A percentile compares a stretch with the other conserved stretches of the same genome.
Evolutionary conservation across 2,329 filamentous ascomycete genomes (phyloP).

Genomic region (Colletotrichum plurivorum): DNA sequence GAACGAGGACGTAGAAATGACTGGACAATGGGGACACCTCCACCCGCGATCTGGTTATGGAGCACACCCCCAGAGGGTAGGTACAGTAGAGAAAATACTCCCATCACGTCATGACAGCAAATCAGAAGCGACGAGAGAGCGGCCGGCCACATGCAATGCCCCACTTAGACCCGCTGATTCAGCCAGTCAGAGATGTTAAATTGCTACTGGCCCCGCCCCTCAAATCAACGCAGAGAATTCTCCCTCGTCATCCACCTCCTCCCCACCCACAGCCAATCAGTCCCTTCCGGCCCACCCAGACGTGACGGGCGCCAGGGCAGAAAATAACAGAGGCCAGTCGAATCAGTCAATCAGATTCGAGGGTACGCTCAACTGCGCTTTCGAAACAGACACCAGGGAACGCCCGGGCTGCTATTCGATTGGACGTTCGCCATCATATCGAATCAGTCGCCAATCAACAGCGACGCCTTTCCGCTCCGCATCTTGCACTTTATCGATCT

Average conservation of each 20-base stretch:
- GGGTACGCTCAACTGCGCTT: conserved; percentile 22
- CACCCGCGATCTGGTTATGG: background rate
- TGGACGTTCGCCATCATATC: conserved; percentile 28
- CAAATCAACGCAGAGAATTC: conserved; percentile 67
- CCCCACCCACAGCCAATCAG: conserved; percentile 65
- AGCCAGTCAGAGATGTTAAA: conserved; percentile 66
- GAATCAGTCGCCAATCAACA: conserved; percentile 36
- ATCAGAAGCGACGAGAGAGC: conserved; percentile 32
- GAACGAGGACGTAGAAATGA: conserved; percentile 9
- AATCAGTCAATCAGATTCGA: conserved; percentile 50
- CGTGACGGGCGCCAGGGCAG: conserved; percentile 42
- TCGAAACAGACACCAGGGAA: conserved; percentile 35
- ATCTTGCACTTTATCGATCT: conserved; percentile 38
- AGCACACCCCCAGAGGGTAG: background rate
- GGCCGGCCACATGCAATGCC: conserved; percentile 41
- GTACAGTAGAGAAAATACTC: background rate
- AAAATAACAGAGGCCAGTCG: conserved; percentile 41
- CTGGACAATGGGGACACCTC: conserved; percentile 16
- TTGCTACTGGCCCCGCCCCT: conserved; percentile 59
- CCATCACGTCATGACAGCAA: conserved; percentile 43
- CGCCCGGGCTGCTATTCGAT: conserved; percentile 35
- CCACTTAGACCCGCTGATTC: conserved; percentile 58
- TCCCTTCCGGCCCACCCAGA: conserved; percentile 55
- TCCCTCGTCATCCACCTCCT: conserved; percentile 58
- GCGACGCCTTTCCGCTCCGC: conserved; percentile 34